phyloP scores from a whole-genome alignment of 2,329 filamentous ascomycete genomes.

The Alternaria brassicicola region DNA sequence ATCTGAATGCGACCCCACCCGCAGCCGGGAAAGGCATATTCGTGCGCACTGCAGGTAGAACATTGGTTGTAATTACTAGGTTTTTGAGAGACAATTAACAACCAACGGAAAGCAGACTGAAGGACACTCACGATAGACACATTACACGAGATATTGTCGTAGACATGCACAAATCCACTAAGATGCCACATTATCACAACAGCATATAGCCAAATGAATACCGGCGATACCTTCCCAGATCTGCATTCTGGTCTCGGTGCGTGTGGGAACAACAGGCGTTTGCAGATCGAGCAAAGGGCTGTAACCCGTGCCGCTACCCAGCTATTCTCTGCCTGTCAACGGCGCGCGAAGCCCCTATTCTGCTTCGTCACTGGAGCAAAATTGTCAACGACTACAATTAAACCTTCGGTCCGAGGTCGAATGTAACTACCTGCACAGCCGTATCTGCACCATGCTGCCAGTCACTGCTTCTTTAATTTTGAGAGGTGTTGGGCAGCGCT shows the following conservation, averaged over 20 bases:
- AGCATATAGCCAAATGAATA: background rate
- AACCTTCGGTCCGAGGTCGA: conserved; percentile 1
- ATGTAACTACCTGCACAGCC: background rate
- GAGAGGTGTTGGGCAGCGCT: background rate
- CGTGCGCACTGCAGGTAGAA: background rate
- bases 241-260: background rate
- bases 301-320: background rate
- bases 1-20: background rate
- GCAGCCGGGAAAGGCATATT: background rate
- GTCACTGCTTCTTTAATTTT: background rate
- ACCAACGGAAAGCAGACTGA: background rate
- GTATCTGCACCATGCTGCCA: background rate
- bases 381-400: background rate
- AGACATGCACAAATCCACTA: background rate
- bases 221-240: background rate
- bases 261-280: background rate
- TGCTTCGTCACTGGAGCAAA: background rate
- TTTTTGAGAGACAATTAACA: background rate
- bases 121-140: background rate
- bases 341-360: conserved; percentile 2
- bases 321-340: background rate
- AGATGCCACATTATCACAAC: background rate
- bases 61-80: background rate
- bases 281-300: background rate
- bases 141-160: background rate